Conservation (phyloP, 2,329 filamentous ascomycete genomes). For the Exophiala lecanii-corni region DNA sequence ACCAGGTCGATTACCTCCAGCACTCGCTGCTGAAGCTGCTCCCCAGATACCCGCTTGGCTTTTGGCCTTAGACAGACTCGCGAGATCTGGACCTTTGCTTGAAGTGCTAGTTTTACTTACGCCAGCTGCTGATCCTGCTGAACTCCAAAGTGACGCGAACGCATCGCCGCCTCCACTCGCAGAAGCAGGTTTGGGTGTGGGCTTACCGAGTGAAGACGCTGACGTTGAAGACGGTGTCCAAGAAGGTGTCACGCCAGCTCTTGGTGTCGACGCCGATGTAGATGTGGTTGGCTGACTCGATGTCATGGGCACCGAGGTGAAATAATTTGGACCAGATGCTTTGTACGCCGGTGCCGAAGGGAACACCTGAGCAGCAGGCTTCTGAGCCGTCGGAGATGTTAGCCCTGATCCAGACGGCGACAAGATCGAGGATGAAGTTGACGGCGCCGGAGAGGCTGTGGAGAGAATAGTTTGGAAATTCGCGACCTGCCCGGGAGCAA, state of each 20-base stretch:
- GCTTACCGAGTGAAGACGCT: slow-evolving; percentile 43
- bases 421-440: slow-evolving; percentile 52
- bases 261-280: slow-evolving; percentile 24
- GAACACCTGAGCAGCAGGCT: slow-evolving; percentile 37
- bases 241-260: slow-evolving; percentile 34
- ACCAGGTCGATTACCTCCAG: slow-evolving; percentile 45
- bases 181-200: slow-evolving; percentile 39
- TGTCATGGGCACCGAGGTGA: slow-evolving; percentile 63
- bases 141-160: slow-evolving; percentile 79
- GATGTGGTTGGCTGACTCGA: slow-evolving; percentile 22
- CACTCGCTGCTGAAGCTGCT: slow-evolving; percentile 52
- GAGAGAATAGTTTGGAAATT: slow-evolving; percentile 77
- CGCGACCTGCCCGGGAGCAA: slow-evolving; percentile 75
- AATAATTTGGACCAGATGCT: slow-evolving; percentile 85
- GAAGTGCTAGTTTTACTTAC: slow-evolving; percentile 66
- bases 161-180: slow-evolving; percentile 67
- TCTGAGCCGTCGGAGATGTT: slow-evolving; percentile 38
- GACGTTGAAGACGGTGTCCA: slow-evolving; percentile 35
- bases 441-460: slow-evolving; percentile 51
- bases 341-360: slow-evolving; percentile 61
- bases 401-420: slow-evolving; percentile 54
- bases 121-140: slow-evolving; percentile 62
- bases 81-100: slow-evolving; percentile 70
- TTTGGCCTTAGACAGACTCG: slow-evolving; percentile 97
- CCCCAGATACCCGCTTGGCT: slow-evolving; percentile 94